phyloP scores from a whole-genome alignment of 108 stramenopile species.

The Cyclotella choctawhatcheeana region DNA sequence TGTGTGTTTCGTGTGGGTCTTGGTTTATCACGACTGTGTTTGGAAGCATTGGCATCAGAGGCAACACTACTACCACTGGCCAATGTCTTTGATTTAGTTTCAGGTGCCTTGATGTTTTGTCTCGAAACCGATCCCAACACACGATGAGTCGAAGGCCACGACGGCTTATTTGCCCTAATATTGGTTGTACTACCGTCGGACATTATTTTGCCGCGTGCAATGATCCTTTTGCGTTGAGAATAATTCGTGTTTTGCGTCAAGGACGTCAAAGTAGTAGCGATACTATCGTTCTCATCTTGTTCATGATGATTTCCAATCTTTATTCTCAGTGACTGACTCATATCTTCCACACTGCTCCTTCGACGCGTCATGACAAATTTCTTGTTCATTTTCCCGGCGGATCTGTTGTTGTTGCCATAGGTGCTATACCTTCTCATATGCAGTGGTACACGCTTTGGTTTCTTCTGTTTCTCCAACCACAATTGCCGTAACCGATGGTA shows the following conservation, averaged over 20 bases:
- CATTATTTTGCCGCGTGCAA: constrained; percentile 2
- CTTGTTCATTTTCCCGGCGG: not conserved
- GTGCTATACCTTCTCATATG: constrained; percentile 42
- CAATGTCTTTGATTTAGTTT: constrained; percentile 3
- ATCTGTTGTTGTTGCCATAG: constrained; percentile 16
- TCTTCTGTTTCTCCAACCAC: constrained; percentile 18
- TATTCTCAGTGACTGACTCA: not conserved
- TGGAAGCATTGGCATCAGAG: not conserved
- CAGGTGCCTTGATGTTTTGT: not conserved
- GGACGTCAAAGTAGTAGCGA: constrained; percentile 39
- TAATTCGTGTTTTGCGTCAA: constrained; percentile 19
- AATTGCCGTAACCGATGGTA: constrained; percentile 13
- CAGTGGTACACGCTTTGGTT: constrained; percentile 46
- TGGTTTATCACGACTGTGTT: not conserved
- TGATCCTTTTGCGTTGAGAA: not conserved
- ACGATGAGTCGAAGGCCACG: constrained; percentile 6
- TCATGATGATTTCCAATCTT: constrained; percentile 16
- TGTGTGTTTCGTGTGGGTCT: not conserved
- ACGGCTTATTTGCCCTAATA: not conserved
- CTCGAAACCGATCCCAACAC: constrained; percentile 8
- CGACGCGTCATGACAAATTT: not conserved
- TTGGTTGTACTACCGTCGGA: constrained; percentile 9
- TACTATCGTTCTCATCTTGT: constrained; percentile 41
- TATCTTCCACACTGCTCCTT: constrained; percentile 18
- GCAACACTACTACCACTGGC: not conserved